Evolutionary conservation across 192 early-diverging fungal genomes (phyloP).

Genomic region (Coemansia sp.): DNA sequence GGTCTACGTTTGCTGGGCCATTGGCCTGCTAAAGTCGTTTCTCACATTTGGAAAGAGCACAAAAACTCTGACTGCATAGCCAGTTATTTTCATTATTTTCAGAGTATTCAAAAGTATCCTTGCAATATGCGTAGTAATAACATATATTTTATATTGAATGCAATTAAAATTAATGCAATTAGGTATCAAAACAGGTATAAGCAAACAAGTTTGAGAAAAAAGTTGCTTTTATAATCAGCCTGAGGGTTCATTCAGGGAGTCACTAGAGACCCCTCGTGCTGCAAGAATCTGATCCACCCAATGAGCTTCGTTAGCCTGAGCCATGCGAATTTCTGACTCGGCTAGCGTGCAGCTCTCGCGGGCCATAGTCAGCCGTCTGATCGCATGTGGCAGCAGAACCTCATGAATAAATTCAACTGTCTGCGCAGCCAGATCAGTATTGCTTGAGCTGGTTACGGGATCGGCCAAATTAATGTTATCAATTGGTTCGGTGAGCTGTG

Average conservation of each 20-base stretch:
- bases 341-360: slow-evolving; percentile 39
- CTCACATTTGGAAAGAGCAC: background rate
- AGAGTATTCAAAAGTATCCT: no score
- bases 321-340: slow-evolving; percentile 40
- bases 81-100: background rate
- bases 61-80: background rate
- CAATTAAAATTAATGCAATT: no score
- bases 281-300: slow-evolving; percentile 54
- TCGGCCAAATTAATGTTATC: background rate
- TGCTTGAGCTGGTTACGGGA: background rate
- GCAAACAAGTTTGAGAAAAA: background rate
- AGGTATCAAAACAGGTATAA: no score
- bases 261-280: slow-evolving; percentile 21
- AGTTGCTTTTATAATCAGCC: background rate
- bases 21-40: slow-evolving; percentile 7
- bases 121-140: no score
- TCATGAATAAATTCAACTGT: slow-evolving; percentile 47
- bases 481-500: slow-evolving; percentile 9
- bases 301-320: slow-evolving; percentile 16
- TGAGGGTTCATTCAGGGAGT: background rate
- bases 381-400: slow-evolving; percentile 48
- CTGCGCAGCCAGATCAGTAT: background rate
- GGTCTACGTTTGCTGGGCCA: slow-evolving; percentile 3
- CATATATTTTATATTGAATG: no score
- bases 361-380: slow-evolving; percentile 35